A percentile compares a stretch with the other conserved stretches of the same genome.
These are phyloP conservation scores for Cymbopogon citratus DNA, from an alignment of 176 grass and related monocot genomes.

Conservation along the genomic window DNA sequence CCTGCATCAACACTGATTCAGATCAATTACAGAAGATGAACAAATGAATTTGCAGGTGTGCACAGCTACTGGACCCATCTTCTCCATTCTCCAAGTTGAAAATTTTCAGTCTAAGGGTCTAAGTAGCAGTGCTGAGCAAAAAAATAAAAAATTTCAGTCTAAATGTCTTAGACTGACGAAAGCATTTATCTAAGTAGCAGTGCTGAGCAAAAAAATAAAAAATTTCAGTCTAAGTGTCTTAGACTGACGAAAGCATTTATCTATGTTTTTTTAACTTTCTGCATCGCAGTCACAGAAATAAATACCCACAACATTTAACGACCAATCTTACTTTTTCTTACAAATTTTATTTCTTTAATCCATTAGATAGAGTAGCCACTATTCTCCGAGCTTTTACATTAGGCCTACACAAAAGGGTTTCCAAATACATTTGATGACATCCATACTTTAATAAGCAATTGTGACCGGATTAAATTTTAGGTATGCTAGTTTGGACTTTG, in stretches of 20 bases:
- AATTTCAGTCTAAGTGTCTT: too few species aligned
- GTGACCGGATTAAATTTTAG: background rate
- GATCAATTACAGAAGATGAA: background rate
- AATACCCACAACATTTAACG: background rate
- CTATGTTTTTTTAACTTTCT: background rate
- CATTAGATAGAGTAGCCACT: background rate
- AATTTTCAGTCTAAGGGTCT: background rate
- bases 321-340: background rate
- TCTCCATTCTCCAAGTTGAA: background rate
- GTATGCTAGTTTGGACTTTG: background rate
- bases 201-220: background rate
- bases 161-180: background rate
- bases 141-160: background rate
- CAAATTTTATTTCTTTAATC: background rate
- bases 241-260: background rate
- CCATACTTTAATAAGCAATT: background rate
- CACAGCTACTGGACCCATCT: background rate
- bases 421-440: background rate
- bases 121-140: background rate
- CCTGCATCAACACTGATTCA: constrained; percentile 44
- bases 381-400: background rate
- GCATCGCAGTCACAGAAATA: background rate
- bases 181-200: background rate
- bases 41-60: background rate
- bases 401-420: background rate